These are phyloP conservation scores for Davidsoniella eucalypti DNA, from an alignment of 2,329 filamentous ascomycete genomes.

Conservation along the genomic window DNA sequence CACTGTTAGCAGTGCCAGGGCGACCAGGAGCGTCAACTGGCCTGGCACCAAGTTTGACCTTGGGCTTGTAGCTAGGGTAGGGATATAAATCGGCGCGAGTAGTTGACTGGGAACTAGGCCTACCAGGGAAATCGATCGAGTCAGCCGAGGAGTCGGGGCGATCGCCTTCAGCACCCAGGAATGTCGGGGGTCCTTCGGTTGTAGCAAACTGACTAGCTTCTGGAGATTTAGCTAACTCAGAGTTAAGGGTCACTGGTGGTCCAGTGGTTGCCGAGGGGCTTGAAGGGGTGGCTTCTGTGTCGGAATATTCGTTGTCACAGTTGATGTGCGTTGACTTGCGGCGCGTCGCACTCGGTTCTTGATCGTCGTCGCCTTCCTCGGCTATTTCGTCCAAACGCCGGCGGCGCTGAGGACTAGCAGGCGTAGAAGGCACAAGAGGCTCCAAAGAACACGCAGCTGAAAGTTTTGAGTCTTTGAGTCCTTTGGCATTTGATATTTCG, in stretches of 20 bases:
- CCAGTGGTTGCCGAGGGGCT: constrained; percentile 13
- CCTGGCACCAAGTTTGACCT: constrained; percentile 76
- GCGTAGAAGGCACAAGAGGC: constrained; percentile 60
- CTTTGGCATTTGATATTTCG: constrained; percentile 55
- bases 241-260: constrained; percentile 32
- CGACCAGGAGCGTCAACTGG: constrained; percentile 53
- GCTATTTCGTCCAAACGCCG: constrained; percentile 77
- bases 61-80: constrained; percentile 47
- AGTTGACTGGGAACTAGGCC: constrained; percentile 35
- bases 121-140: constrained; percentile 24
- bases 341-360: constrained; percentile 32
- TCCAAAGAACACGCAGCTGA: constrained; percentile 81
- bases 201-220: constrained; percentile 34
- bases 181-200: constrained; percentile 33
- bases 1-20: constrained; percentile 43
- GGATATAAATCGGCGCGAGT: constrained; percentile 32
- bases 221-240: constrained; percentile 33
- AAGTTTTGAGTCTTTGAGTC: constrained; percentile 74
- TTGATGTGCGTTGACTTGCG: constrained; percentile 37
- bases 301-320: constrained; percentile 13
- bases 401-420: constrained; percentile 60
- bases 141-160: constrained; percentile 29
- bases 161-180: constrained; percentile 26
- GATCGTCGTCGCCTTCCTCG: constrained; percentile 76
- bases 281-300: constrained; percentile 11